Percentiles rank a stretch among this genome's conserved stretches.
Conservation (phyloP, 2,329 filamentous ascomycete genomes). For the Trichoderma sp. region DNA sequence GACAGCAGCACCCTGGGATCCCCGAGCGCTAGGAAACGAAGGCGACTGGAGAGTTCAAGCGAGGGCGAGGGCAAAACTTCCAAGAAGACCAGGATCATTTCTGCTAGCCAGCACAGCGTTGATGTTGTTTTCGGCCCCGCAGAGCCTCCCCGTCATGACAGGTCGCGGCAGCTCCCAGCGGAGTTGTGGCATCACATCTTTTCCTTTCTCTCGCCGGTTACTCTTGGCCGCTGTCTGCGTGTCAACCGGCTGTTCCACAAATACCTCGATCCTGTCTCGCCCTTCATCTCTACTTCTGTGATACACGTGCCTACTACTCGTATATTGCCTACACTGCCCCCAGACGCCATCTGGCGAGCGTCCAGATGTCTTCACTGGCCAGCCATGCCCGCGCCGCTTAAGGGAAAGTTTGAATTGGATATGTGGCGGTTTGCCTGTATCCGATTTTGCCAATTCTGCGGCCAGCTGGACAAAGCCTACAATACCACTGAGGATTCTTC, state of each 20-base stretch:
- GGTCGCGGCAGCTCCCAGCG: conserved; percentile 44
- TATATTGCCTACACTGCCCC: conserved; percentile 40
- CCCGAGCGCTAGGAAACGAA: conserved; percentile 16
- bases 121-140: background rate
- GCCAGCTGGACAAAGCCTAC: conserved; percentile 35
- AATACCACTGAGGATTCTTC: conserved; percentile 31
- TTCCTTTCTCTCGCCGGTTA: conserved; percentile 60
- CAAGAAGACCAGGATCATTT: conserved; percentile 17
- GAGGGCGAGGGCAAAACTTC: too few species aligned
- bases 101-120: background rate
- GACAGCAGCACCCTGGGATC: background rate
- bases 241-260: conserved; percentile 65
- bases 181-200: conserved; percentile 71
- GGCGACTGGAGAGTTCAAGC: background rate
- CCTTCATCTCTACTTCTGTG: conserved; percentile 24
- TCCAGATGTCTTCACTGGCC: conserved; percentile 65
- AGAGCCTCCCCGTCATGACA: conserved; percentile 2
- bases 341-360: conserved; percentile 67
- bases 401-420: conserved; percentile 63
- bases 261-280: conserved; percentile 52
- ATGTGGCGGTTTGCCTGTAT: conserved; percentile 73
- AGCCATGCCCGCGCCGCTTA: conserved; percentile 66
- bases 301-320: conserved; percentile 25
- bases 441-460: conserved; percentile 66
- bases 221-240: conserved; percentile 62